Percentiles rank a stretch among this genome's conserved stretches.
These are phyloP conservation scores for Lepiota brunneoincarnata DNA, from an alignment of 768 basidiomycete species.

Conservation along the genomic window DNA sequence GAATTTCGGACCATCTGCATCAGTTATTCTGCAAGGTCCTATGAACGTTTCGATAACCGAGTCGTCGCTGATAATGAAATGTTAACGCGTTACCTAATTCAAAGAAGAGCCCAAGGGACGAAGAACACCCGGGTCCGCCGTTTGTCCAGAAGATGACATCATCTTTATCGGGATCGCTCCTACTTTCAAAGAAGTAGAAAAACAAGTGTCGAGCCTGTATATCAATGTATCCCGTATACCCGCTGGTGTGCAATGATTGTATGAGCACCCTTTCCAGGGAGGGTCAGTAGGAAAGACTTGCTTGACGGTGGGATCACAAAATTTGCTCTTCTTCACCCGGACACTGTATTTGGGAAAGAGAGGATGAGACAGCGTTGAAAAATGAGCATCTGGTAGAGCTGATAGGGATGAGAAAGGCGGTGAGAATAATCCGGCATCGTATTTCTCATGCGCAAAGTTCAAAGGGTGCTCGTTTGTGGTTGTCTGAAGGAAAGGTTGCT, in stretches of 20 bases:
- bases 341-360: conserved; percentile 50
- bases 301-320: conserved; percentile 61
- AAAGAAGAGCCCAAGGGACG: conserved; percentile 66
- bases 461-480: background rate
- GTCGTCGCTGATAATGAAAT: background rate
- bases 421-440: conserved; percentile 13
- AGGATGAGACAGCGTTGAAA: conserved; percentile 37
- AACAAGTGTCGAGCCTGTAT: conserved; percentile 61
- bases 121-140: conserved; percentile 42
- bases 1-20: conserved; percentile 48
- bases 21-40: conserved; percentile 69
- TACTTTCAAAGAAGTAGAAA: conserved; percentile 79
- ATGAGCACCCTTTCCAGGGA: background rate
- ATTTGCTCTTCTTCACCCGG: conserved; percentile 53
- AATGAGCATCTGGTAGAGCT: conserved; percentile 8
- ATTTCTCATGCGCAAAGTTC: conserved; percentile 1
- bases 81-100: conserved; percentile 34
- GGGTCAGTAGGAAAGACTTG: conserved; percentile 16
- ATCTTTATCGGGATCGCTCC: conserved; percentile 57
- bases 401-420: conserved; percentile 9
- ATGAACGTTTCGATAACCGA: background rate
- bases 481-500: background rate
- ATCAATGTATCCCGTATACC: conserved; percentile 61
- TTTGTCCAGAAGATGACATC: conserved; percentile 63
- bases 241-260: background rate